Percentiles rank a stretch among this genome's conserved stretches.
Evolutionary conservation across 1,284 basidiomycete genomes (phyloP).

Genomic region (Trichosporon sp.): DNA sequence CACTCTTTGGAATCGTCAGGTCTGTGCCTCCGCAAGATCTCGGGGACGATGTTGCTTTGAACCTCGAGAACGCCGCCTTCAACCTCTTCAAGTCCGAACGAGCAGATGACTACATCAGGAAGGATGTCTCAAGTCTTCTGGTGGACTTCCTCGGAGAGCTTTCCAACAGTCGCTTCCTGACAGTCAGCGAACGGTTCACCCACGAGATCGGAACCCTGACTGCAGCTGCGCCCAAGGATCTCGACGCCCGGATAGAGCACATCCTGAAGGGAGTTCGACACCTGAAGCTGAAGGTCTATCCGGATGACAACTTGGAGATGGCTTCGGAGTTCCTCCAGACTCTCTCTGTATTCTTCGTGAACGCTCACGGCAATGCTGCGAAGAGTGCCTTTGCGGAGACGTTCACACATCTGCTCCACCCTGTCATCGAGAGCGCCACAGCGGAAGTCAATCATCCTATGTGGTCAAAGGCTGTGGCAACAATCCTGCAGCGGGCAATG

Average conservation of each 20-base stretch:
- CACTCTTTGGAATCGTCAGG: slow-evolving; percentile 70
- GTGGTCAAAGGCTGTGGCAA: slow-evolving; percentile 86
- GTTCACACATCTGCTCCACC: slow-evolving; percentile 71
- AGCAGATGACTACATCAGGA: slow-evolving; percentile 59
- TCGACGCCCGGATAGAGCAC: slow-evolving; percentile 72
- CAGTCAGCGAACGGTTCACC: slow-evolving; percentile 79
- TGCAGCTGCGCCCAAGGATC: slow-evolving; percentile 66
- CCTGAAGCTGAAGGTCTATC: slow-evolving; percentile 86
- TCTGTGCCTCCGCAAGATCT: slow-evolving; percentile 67
- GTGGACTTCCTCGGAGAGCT: slow-evolving; percentile 75
- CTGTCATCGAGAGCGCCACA: slow-evolving; percentile 88
- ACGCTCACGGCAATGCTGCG: slow-evolving; percentile 74
- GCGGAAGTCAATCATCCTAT: slow-evolving; percentile 93
- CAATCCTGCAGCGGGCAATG: slow-evolving; percentile 74
- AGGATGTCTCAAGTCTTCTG: slow-evolving; percentile 69
- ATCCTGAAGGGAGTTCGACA: slow-evolving; percentile 70
- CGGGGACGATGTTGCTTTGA: slow-evolving; percentile 67
- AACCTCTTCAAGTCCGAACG: slow-evolving; percentile 75
- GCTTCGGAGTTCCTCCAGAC: slow-evolving; percentile 85
- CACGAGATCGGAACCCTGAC: slow-evolving; percentile 71
- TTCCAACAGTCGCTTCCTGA: slow-evolving; percentile 75
- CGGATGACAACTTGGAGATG: slow-evolving; percentile 87
- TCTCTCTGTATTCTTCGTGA: slow-evolving; percentile 73
- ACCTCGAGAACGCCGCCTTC: slow-evolving; percentile 76
- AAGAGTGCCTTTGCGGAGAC: slow-evolving; percentile 85